Evolutionary conservation across 805 yeast genomes (phyloP).

Genomic region (Starmera quercuum): DNA sequence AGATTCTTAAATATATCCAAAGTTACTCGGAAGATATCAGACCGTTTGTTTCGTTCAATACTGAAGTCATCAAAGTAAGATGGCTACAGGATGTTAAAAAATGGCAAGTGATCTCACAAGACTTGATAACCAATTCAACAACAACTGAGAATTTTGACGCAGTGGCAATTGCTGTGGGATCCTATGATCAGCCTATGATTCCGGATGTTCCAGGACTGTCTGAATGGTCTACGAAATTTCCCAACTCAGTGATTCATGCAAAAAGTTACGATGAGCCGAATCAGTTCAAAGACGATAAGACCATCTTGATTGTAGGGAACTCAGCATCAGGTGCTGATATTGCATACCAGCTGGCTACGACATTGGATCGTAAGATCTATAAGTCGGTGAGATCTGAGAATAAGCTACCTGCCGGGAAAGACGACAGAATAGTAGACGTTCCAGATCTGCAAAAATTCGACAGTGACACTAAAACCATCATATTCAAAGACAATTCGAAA

Average conservation of each 20-base stretch:
- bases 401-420: constrained; percentile 35
- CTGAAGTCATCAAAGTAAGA: constrained; percentile 37
- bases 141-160: constrained; percentile 42
- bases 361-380: constrained; percentile 32
- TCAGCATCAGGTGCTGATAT: constrained; percentile 75
- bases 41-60: constrained; percentile 33
- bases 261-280: constrained; percentile 43
- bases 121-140: constrained; percentile 16
- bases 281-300: constrained; percentile 29
- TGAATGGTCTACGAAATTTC: constrained; percentile 35
- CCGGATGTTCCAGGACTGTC: constrained; percentile 50
- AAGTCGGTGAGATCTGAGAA: constrained; percentile 43
- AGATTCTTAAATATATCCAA: constrained; percentile 55
- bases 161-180: constrained; percentile 58
- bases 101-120: constrained; percentile 38
- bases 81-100: constrained; percentile 14
- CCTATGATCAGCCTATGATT: constrained; percentile 50
- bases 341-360: constrained; percentile 48
- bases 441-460: constrained; percentile 35
- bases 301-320: constrained; percentile 64
- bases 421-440: constrained; percentile 32
- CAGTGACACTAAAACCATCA: constrained; percentile 28
- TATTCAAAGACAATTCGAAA: constrained; percentile 40
- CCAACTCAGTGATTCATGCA: constrained; percentile 48
- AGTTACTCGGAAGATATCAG: constrained; percentile 42